phyloP scores from a whole-genome alignment of 371 early-diverging fungal genomes.

The Apophysomyces trapeziformis region DNA sequence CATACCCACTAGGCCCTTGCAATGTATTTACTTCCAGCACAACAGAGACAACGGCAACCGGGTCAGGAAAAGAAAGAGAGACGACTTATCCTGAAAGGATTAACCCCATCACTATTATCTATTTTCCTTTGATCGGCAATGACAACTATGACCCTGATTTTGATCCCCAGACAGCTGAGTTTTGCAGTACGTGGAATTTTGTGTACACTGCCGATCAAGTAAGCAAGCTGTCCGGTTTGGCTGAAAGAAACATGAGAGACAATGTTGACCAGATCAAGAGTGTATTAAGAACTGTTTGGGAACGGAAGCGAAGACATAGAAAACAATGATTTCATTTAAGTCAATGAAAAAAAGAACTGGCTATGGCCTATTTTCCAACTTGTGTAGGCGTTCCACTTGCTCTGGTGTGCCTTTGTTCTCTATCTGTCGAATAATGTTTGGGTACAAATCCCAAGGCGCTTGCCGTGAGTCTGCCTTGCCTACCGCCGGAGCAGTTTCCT shows the following conservation, averaged over 20 bases:
- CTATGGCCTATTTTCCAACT: not conserved
- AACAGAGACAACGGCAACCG: constrained; percentile 12
- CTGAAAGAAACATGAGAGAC: constrained; percentile 48
- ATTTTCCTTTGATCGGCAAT: constrained; percentile 65
- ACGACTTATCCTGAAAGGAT: constrained; percentile 12
- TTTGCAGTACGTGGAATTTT: constrained; percentile 71
- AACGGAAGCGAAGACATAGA: constrained; percentile 44
- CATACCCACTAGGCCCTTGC: constrained; percentile 34
- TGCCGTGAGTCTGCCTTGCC: not conserved
- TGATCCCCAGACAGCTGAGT: constrained; percentile 63
- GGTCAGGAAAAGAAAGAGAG: constrained; percentile 3
- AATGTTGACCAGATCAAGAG: constrained; percentile 46
- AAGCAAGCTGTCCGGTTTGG: constrained; percentile 55
- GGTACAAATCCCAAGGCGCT: not conserved
- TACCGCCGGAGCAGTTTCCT: too few relatives aligned
- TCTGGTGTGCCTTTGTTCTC: not conserved
- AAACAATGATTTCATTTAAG: not conserved
- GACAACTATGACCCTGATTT: constrained; percentile 51
- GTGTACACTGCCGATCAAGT: constrained; percentile 63
- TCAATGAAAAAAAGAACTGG: not conserved
- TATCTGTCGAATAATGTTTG: not conserved
- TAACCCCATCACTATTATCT: constrained; percentile 58
- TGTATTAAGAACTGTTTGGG: constrained; percentile 47
- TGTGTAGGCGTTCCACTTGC: not conserved
- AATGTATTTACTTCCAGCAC: constrained; percentile 35